A percentile compares a stretch with the other conserved stretches of the same genome.
These are phyloP conservation scores for Aspergillus udagawae DNA, from an alignment of 2,329 filamentous ascomycete species.

Conservation along the genomic window DNA sequence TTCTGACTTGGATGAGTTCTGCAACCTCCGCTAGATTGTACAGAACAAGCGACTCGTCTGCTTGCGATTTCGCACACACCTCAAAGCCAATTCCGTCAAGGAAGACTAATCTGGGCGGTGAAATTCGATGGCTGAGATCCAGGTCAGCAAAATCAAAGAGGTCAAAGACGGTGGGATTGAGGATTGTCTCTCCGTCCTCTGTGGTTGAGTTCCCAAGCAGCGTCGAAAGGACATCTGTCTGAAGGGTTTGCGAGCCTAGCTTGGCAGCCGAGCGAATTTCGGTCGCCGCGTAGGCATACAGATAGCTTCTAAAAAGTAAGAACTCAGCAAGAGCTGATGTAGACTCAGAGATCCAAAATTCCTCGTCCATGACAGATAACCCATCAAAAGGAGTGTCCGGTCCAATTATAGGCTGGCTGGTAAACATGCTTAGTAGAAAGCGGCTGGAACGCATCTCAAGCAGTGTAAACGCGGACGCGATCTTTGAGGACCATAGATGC, in stretches of 20 bases:
- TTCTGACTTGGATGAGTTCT: conserved; percentile 63
- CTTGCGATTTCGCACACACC: conserved; percentile 59
- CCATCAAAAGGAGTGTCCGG: conserved; percentile 72
- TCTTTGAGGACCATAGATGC: conserved; percentile 75
- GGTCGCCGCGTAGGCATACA: conserved; percentile 78
- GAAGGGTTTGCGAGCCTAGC: conserved; percentile 65
- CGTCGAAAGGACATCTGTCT: conserved; percentile 61
- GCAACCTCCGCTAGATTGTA: conserved; percentile 69
- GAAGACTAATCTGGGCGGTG: conserved; percentile 54
- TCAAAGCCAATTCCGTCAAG: conserved; percentile 66
- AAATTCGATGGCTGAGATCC: conserved; percentile 45
- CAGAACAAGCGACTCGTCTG: conserved; percentile 46
- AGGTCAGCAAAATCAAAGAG: conserved; percentile 86
- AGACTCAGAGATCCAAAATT: conserved; percentile 67
- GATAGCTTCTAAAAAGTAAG: conserved; percentile 68
- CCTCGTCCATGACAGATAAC: conserved; percentile 53
- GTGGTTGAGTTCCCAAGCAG: conserved; percentile 70
- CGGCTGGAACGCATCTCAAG: conserved; percentile 75
- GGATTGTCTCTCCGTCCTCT: conserved; percentile 60
- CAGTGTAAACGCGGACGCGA: conserved; percentile 72
- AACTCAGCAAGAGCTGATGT: conserved; percentile 71
- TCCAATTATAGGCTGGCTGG: conserved; percentile 67
- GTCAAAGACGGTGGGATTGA: conserved; percentile 78
- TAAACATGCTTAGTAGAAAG: conserved; percentile 72
- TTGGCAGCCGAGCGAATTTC: conserved; percentile 77